Base-by-base conservation (phyloP, 1,139 yeast genomes). In the Hanseniaspora uvarum region DNA sequence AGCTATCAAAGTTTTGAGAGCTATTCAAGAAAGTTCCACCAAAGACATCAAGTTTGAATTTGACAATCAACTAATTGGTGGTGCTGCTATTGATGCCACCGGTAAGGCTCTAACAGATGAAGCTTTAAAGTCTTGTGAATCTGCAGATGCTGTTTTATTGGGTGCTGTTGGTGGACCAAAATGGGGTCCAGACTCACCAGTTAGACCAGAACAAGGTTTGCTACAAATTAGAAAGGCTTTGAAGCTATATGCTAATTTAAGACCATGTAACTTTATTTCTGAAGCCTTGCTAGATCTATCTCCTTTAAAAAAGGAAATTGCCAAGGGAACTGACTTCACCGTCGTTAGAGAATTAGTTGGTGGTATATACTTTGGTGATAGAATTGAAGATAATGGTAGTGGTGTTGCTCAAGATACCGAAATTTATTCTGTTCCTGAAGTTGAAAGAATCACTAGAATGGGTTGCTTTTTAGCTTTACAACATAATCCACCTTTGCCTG, bases 141-240 rank as follows among this genome's bases (percentile, higher is more conserved):
- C 72, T 46, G 84, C 97, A 1, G 95, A 92, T 67, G 98, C 98
- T 37, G 95, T 92, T 19, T 73, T 92, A 59, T 76, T 92, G 56
- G 98, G 98, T 59, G 96, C 98, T 5, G 98, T 92, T 28, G 98
- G 98, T 59, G 98, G 98, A 30, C 98, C 98, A 57, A 92, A 92
- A 71, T 92, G 98, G 98, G 73, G 73, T 26, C 86, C 96, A 37
- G 96, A 92, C 31, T 65, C 77, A 16, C 53, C 53, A n/a, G 96
- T 92, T 51, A 82, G 98, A 72, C 98, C 98, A 51, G 98, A 92
- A 70, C 97, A 87, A 71, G 98, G 98, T 57, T 77, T 92, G 62
- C 77, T 92, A 60, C 79, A 88, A 72, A 89, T 92, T 68, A 80
- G 98, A 71, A 92, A 92, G 70, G 98, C 87, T 68, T 79, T 92